Conservation (phyloP, 805 yeast genomes). For the Yarrowia keelungensis region DNA sequence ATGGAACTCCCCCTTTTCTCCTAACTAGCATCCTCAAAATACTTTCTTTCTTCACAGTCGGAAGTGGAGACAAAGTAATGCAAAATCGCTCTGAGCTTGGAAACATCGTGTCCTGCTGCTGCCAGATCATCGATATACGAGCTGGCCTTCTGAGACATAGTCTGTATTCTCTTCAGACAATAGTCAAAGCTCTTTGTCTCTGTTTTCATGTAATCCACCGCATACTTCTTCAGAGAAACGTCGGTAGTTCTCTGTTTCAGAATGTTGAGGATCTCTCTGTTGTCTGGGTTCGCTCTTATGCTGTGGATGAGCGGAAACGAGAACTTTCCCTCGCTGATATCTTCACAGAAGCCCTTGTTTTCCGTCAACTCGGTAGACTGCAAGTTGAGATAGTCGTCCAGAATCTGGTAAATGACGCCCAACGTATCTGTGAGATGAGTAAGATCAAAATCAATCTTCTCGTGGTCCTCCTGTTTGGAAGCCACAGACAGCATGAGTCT, state of each 20-base stretch:
- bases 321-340: conserved; percentile 86
- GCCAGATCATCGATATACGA: conserved; percentile 42
- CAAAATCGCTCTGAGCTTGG: conserved; percentile 41
- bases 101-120: conserved; percentile 33
- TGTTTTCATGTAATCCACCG: conserved; percentile 57
- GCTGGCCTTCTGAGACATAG: conserved; percentile 46
- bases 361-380: conserved; percentile 58
- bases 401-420: conserved; percentile 85
- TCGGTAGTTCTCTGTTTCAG: conserved; percentile 62
- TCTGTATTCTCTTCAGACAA: conserved; percentile 48
- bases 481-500: conserved; percentile 60
- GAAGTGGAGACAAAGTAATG: conserved; percentile 40
- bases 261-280: conserved; percentile 57
- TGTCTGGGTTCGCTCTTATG: conserved; percentile 51
- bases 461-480: conserved; percentile 26
- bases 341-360: conserved; percentile 84
- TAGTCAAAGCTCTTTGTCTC: conserved; percentile 55
- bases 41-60: conserved; percentile 14
- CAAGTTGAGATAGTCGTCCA: conserved; percentile 83
- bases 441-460: conserved; percentile 47
- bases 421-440: conserved; percentile 72
- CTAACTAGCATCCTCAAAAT: conserved; percentile 5
- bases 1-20: not conserved
- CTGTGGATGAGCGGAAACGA: conserved; percentile 86
- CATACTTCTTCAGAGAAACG: conserved; percentile 57